Conservation (phyloP, 352 stramenopile species). For the Pythium folliculosum region DNA sequence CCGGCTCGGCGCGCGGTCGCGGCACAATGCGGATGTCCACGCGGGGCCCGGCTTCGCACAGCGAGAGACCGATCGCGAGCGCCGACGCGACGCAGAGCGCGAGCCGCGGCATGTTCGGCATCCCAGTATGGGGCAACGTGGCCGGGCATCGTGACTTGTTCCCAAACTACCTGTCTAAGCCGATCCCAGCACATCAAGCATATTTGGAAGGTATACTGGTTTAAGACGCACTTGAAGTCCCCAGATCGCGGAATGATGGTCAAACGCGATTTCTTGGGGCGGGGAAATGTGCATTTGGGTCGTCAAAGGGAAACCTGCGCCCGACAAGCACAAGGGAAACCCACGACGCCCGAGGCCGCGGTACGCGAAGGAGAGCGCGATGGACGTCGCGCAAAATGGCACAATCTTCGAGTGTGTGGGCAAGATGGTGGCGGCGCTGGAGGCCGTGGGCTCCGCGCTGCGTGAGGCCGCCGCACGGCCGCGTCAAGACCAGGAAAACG, state of each 20-base stretch:
- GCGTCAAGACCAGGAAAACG: not conserved
- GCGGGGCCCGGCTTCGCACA: constrained; percentile 45
- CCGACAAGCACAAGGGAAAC: not conserved
- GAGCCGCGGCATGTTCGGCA: constrained; percentile 3
- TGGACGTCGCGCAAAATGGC: not conserved
- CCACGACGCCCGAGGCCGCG: too few species aligned
- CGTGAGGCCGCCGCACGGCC: not conserved
- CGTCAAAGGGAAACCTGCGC: constrained; percentile 18
- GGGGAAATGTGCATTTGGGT: not conserved
- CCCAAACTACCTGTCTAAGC: constrained; percentile 3
- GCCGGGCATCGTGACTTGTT: not conserved
- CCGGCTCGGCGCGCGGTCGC: constrained; percentile 29
- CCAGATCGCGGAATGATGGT: constrained; percentile 15
- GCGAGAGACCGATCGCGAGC: constrained; percentile 18
- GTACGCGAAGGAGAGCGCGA: not conserved
- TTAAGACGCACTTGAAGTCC: constrained; percentile 11
- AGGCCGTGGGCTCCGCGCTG: not conserved
- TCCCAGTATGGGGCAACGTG: not conserved
- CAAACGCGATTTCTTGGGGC: not conserved
- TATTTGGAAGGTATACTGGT: constrained; percentile 2
- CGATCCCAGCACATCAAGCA: not conserved
- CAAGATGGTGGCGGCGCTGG: constrained; percentile 14
- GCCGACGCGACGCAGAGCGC: constrained; percentile 20
- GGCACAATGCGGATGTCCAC: constrained; percentile 65
- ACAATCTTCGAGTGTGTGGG: constrained; percentile 9